Conservation (phyloP, 2,329 filamentous ascomycete genomes). For the Exophiala dermatitidis region DNA sequence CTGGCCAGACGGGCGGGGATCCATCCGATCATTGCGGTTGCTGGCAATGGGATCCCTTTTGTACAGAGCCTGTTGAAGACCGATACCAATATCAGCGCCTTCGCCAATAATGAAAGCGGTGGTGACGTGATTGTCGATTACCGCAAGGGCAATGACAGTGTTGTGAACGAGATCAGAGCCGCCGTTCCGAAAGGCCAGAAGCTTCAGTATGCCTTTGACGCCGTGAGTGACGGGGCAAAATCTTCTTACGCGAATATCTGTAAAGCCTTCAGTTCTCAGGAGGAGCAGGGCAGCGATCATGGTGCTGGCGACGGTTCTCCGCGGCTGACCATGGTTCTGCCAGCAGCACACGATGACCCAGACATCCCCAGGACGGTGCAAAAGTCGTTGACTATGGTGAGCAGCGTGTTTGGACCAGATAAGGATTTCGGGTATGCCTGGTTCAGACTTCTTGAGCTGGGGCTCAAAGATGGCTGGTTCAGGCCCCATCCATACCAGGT, state of each 20-base stretch:
- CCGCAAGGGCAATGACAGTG: conserved; percentile 47
- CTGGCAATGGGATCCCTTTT: conserved; percentile 45
- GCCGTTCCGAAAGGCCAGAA: conserved; percentile 36
- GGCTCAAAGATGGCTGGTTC: conserved; percentile 45
- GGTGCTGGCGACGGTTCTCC: not conserved
- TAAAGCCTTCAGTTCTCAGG: not conserved
- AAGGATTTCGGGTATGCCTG: conserved; percentile 41
- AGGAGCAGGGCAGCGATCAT: not conserved
- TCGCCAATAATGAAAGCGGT: conserved; percentile 29
- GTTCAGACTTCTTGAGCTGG: conserved; percentile 39
- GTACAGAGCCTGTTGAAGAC: conserved; percentile 48
- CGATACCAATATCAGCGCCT: no score
- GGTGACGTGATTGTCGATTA: conserved; percentile 57
- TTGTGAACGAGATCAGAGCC: conserved; percentile 41
- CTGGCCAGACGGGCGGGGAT: conserved; percentile 50
- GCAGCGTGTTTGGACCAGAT: not conserved
- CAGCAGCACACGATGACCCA: not conserved
- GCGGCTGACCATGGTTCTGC: not conserved
- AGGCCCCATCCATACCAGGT: conserved; percentile 45
- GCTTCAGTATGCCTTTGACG: conserved; percentile 50
- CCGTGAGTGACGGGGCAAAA: conserved; percentile 35
- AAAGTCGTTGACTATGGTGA: not conserved
- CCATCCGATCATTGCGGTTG: conserved; percentile 55
- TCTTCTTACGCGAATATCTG: conserved; percentile 35
- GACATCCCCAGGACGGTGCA: not conserved